Evolutionary conservation across 1,139 yeast genomes (phyloP), one percentile per base, ranked within the genome.

Genomic region (Pneumocystis wakefieldiae): DNA sequence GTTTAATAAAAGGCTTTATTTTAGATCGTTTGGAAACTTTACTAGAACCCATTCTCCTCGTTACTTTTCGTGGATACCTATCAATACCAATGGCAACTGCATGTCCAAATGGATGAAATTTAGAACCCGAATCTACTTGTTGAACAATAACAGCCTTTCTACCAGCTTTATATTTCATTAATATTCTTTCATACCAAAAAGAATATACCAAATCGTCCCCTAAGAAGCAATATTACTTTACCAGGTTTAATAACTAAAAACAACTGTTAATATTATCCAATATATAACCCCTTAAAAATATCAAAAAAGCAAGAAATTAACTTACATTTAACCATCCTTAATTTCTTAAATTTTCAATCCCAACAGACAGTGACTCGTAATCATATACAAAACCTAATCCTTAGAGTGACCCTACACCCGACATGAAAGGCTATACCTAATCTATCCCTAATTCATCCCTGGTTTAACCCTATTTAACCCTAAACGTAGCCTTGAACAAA

Each of bases 21-120:
- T 86, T 88, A 76, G 96, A 88, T 84, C 95, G 88, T 87, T 89
- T 89, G 74, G 96, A 95, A 75, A 86, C 83, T 84, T 89, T 89
- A 90, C 92, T 92, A 74, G 91, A 90, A 78, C 92, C 92, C 84
- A 87, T 87, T 79, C 84, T 83, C 82, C 89, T 89, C 83, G 95
- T 85, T 72, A 92, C 95, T 87, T 89, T 91, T 80, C 87, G 83
- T 80, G 99, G 99, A 81, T 87, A 87, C 81, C 97, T 88, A 84
- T 94, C 98, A 75, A 92, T 86, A 85, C 99, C 99, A 73, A 96
- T 97, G 76, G 94, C 98, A 75, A 94, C 84, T 78, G 98, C 98
- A 77, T 94, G 98, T 78, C 97, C 96, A 87, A 91, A 94, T 76
- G 95, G 95, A 85, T 92, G 97, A 70, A 95, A 78, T 83, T 92